phyloP scores from a whole-genome alignment of 2,329 filamentous ascomycete genomes.

The Diplodia scrobiculata region DNA sequence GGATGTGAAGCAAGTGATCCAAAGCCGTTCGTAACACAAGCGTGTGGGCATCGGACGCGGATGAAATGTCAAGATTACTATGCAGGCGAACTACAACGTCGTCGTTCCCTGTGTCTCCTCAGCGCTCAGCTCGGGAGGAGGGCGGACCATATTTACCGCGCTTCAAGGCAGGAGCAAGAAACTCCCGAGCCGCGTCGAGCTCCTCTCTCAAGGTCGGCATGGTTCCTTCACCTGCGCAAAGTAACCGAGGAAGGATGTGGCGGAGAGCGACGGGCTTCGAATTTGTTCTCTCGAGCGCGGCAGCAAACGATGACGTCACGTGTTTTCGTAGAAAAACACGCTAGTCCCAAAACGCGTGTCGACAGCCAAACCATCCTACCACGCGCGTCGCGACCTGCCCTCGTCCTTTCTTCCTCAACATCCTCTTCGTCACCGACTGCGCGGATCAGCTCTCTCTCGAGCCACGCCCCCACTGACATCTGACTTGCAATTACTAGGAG shows the following conservation, averaged over 20 bases:
- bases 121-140: slow-evolving; percentile 12
- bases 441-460: slow-evolving; percentile 9
- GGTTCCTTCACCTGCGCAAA: background rate
- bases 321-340: slow-evolving; percentile 14
- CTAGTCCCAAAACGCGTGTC: slow-evolving; percentile 30
- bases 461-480: background rate
- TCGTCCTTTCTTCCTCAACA: slow-evolving; percentile 16
- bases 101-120: slow-evolving; percentile 22
- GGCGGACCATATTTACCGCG: slow-evolving; percentile 18
- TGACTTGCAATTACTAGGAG: background rate
- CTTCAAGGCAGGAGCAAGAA: slow-evolving; percentile 20
- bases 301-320: slow-evolving; percentile 18
- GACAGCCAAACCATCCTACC: background rate
- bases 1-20: slow-evolving; percentile 40
- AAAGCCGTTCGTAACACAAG: slow-evolving; percentile 34
- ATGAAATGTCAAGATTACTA: background rate
- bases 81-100: slow-evolving; percentile 19
- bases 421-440: slow-evolving; percentile 25
- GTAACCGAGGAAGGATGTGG: slow-evolving; percentile 3
- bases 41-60: background rate
- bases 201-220: slow-evolving; percentile 36
- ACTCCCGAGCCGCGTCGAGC: slow-evolving; percentile 37
- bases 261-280: background rate
- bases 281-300: slow-evolving; percentile 8
- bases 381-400: background rate